Evolutionary conservation across 2,329 filamentous ascomycete species (phyloP).

Genomic region (Blastomyces percursus): DNA sequence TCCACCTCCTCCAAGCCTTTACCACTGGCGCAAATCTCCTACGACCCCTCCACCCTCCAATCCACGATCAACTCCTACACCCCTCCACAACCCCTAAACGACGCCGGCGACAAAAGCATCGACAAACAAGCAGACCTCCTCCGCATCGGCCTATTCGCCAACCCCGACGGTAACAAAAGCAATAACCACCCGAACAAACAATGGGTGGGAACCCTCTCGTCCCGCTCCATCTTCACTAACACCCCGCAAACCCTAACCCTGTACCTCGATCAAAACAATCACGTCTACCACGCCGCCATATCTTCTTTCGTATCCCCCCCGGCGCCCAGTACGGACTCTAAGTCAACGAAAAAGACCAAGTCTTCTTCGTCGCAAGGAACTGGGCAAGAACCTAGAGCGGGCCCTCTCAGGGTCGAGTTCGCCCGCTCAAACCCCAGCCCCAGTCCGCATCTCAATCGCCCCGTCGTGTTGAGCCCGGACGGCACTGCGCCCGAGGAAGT

Average conservation of each 20-base stretch:
- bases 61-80: constrained; percentile 31
- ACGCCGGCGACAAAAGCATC: constrained; percentile 1
- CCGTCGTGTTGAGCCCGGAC: constrained; percentile 29
- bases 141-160: constrained; percentile 42
- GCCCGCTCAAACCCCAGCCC: constrained; percentile 24
- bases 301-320: constrained; percentile 13
- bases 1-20: constrained; percentile 23
- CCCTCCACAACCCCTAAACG: constrained; percentile 15
- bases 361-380: not conserved
- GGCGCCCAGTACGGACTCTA: not conserved
- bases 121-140: constrained; percentile 30
- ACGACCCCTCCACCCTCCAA: constrained; percentile 29
- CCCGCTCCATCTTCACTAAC: constrained; percentile 24
- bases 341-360: not conserved
- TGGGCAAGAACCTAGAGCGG: constrained; percentile 3
- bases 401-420: constrained; percentile 24
- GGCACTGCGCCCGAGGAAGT: constrained; percentile 29
- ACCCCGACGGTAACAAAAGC: constrained; percentile 23
- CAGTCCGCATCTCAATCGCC: constrained; percentile 31
- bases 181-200: constrained; percentile 37
- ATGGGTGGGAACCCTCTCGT: constrained; percentile 34
- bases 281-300: constrained; percentile 33
- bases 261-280: constrained; percentile 27
- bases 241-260: constrained; percentile 28
- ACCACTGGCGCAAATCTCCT: constrained; percentile 32